These are phyloP conservation scores for Reutealis trisperma DNA, from an alignment of 345 rosid species.

Conservation along the genomic window DNA sequence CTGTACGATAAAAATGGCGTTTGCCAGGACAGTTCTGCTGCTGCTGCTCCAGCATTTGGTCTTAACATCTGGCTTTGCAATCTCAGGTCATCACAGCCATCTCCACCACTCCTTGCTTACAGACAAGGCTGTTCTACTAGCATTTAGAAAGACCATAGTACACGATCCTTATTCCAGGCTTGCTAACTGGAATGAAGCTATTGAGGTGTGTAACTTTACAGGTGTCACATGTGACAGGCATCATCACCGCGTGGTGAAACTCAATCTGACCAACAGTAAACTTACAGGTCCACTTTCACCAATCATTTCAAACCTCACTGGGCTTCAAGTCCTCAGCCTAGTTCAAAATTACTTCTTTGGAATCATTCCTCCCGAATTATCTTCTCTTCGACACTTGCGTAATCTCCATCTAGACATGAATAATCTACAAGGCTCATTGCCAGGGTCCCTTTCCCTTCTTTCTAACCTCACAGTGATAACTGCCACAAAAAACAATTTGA, in stretches of 20 bases:
- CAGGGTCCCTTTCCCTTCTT: slow-evolving; percentile 36
- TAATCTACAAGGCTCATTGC: slow-evolving; percentile 40
- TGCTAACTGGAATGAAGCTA: slow-evolving; percentile 42
- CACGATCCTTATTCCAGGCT: slow-evolving; percentile 37
- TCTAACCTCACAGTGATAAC: slow-evolving; percentile 28
- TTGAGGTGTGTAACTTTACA: slow-evolving; percentile 44
- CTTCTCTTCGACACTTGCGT: slow-evolving; percentile 36
- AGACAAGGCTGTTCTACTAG: slow-evolving; percentile 54
- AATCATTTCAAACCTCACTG: slow-evolving; percentile 47
- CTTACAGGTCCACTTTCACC: slow-evolving; percentile 44
- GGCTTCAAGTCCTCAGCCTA: slow-evolving; percentile 37
- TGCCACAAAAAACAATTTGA: slow-evolving; percentile 29
- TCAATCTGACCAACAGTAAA: slow-evolving; percentile 26
- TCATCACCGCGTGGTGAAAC: slow-evolving; percentile 34
- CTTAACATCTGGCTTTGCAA: slow-evolving; percentile 12
- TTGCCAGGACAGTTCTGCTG: slow-evolving; percentile 19
- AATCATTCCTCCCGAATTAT: slow-evolving; percentile 42
- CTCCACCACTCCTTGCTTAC: slow-evolving; percentile 32
- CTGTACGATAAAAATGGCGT: slow-evolving; percentile 20
- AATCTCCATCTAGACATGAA: slow-evolving; percentile 30
- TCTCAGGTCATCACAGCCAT: slow-evolving; percentile 16
- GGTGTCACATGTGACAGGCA: slow-evolving; percentile 38
- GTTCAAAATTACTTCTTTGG: slow-evolving; percentile 41
- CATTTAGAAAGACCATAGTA: slow-evolving; percentile 36
- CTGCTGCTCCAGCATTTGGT: slow-evolving; percentile 29